phyloP scores from a whole-genome alignment of 345 rosid species.

The Hypericum androsaemum region DNA sequence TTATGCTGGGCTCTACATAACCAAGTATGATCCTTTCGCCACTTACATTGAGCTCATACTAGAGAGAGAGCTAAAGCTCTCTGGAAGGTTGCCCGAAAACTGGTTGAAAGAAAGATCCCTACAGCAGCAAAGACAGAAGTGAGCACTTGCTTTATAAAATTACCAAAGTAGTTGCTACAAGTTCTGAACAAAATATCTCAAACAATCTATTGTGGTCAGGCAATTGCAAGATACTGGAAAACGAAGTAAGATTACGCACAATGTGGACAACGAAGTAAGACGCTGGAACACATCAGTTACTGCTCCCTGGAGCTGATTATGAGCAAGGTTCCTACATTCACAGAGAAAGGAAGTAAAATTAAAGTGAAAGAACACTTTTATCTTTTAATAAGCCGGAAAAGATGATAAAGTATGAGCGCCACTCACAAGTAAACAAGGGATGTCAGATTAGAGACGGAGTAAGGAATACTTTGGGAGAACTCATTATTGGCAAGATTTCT shows the following conservation, averaged over 20 bases:
- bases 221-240: no score
- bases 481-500: constrained; percentile 82
- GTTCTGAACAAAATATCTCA: no score
- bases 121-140: constrained; percentile 17
- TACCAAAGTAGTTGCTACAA: no score
- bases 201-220: no score
- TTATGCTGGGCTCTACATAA: no score
- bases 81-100: constrained; percentile 61
- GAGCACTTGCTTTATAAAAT: no score
- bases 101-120: constrained; percentile 87
- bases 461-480: constrained; percentile 48
- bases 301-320: constrained; percentile 65
- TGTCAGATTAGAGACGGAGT: constrained; percentile 39
- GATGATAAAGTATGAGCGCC: constrained; percentile 12
- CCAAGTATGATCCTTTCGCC: constrained; percentile 7
- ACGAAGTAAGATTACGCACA: constrained; percentile 44
- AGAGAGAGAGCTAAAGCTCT: constrained; percentile 52
- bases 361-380: neutral
- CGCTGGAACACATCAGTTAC: constrained; percentile 50
- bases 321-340: constrained; percentile 57
- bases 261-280: constrained; percentile 59
- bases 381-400: constrained; percentile 6
- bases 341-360: constrained; percentile 10
- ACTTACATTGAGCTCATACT: constrained; percentile 60
- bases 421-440: constrained; percentile 78